Base-by-base conservation (phyloP, 345 rosid species). In the Clarkia xantiana region DNA sequence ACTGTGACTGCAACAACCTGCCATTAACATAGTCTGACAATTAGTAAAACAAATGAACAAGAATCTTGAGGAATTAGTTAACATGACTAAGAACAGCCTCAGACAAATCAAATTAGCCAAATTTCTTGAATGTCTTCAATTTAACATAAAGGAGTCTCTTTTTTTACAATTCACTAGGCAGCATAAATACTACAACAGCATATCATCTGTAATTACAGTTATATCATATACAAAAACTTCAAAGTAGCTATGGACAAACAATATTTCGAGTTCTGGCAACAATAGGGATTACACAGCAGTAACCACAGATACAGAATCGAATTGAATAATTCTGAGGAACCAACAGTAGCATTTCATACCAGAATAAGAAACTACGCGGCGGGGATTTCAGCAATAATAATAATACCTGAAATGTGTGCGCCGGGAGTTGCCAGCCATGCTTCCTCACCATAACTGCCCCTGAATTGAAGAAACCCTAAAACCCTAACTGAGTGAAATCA, bases 341-440 rank as follows among this genome's bases (percentile, higher is more conserved):
- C 25, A 2, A 22, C 3, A 22, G 25, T 22, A n/a, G 22, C 1
- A 20, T 10, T 11, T 18, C 36, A 18, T 18, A 5, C 14, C 19
- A 10, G 1, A 6, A 9, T 4, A 1, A 47, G 34, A 22, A 22
- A n/a, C 6, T 47, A n/a, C 6, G 20, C 18, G 23, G 18, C 18
- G 10, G 25, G 2, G 1, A 7, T 11, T 54, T 40, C 22, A 43
- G 42, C 41, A 23, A 9, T 11, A 9, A 16, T 18, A 22, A 7
- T 10, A 18, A 4, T 64, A 83, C 97, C 95, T 90, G 96, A 36
- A 82, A 79, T 45, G 88, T 82, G 65, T 90, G 97, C 11, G 97
- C 97, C 15, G 97, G 97, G 8, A 90, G 76, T 60, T 90, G 88
- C 97, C 96, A 90, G 51, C 97, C 97, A 70, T 90, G 96, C 66